These are phyloP conservation scores for Dactylellina parvicollis DNA, from an alignment of 2,329 filamentous ascomycete species.

Conservation along the genomic window DNA sequence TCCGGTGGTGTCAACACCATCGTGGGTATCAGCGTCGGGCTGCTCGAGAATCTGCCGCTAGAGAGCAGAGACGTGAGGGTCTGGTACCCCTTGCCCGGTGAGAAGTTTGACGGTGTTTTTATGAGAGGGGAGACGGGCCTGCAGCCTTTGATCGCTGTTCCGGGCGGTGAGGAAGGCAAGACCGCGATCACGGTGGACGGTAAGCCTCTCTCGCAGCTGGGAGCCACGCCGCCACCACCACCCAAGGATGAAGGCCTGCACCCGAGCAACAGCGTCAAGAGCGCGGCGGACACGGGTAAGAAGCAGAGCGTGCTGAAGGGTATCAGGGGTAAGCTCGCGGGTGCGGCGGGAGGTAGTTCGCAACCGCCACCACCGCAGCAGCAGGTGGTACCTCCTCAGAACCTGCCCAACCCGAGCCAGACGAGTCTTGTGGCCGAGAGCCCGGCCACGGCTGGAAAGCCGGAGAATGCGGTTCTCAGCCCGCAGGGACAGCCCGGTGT, in stretches of 20 bases:
- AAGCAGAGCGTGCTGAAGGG: conserved; percentile 58
- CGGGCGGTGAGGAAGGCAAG: conserved; percentile 56
- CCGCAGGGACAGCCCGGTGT: conserved; percentile 20
- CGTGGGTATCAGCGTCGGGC: conserved; percentile 85
- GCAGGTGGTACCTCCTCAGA: conserved; percentile 63
- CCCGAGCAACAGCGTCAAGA: conserved; percentile 60
- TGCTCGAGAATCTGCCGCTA: conserved; percentile 84
- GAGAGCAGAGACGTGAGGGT: conserved; percentile 92
- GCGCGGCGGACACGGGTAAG: conserved; percentile 61
- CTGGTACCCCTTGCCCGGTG: conserved; percentile 82
- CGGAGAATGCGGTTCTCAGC: conserved; percentile 54
- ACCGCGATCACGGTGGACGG: conserved; percentile 49
- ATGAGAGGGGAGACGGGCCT: conserved; percentile 84
- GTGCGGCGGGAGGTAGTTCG: conserved; percentile 24
- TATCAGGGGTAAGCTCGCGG: conserved; percentile 58
- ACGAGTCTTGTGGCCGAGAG: conserved; percentile 30
- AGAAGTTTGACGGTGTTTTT: conserved; percentile 73
- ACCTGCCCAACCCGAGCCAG: conserved; percentile 59
- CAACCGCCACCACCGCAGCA: conserved; percentile 58
- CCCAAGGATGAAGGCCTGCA: conserved; percentile 56
- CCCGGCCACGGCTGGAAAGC: conserved; percentile 62
- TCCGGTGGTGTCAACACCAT: conserved; percentile 91
- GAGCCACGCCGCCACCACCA: conserved; percentile 50
- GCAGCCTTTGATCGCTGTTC: conserved; percentile 68
- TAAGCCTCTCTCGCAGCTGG: conserved; percentile 50